Evolutionary conservation across 257 asterid species (phyloP).

Genomic region (Linderniella brevidens): DNA sequence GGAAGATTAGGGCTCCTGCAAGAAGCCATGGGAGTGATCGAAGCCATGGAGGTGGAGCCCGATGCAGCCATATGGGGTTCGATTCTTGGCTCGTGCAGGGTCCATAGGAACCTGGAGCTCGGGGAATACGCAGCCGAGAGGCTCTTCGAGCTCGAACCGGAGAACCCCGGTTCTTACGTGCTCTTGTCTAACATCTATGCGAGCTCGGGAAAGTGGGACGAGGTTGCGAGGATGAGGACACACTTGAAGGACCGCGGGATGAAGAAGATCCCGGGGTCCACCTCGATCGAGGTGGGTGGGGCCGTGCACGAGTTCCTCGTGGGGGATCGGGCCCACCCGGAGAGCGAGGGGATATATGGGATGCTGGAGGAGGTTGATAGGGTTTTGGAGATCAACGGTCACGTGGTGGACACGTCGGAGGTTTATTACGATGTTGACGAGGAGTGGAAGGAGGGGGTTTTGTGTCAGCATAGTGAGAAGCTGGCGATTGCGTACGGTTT

Average conservation of each 20-base stretch:
- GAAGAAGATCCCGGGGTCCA: constrained; percentile 34
- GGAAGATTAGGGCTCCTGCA: constrained; percentile 23
- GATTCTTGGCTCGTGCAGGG: constrained; percentile 25
- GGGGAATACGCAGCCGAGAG: constrained; percentile 19
- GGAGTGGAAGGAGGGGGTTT: constrained; percentile 26
- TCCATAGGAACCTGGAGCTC: constrained; percentile 20
- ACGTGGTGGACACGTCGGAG: constrained; percentile 25
- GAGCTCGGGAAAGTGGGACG: constrained; percentile 27
- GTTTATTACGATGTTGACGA: constrained; percentile 27
- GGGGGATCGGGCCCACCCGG: constrained; percentile 21
- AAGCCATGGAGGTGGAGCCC: constrained; percentile 19
- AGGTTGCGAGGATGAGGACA: constrained; percentile 25
- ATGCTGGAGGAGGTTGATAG: constrained; percentile 26
- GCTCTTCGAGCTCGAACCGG: constrained; percentile 20
- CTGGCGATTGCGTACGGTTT: constrained; percentile 33
- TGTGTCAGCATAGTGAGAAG: constrained; percentile 32
- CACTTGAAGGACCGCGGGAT: constrained; percentile 23
- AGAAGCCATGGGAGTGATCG: constrained; percentile 21
- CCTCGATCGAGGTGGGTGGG: constrained; percentile 28
- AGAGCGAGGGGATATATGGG: constrained; percentile 17
- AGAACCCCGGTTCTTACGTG: constrained; percentile 19
- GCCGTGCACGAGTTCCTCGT: constrained; percentile 32
- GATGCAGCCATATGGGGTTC: constrained; percentile 38
- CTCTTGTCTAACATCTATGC: constrained; percentile 29
- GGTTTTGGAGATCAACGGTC: constrained; percentile 16